Evolutionary conservation across 805 yeast species (phyloP).

Genomic region (Metschnikowia borealis): DNA sequence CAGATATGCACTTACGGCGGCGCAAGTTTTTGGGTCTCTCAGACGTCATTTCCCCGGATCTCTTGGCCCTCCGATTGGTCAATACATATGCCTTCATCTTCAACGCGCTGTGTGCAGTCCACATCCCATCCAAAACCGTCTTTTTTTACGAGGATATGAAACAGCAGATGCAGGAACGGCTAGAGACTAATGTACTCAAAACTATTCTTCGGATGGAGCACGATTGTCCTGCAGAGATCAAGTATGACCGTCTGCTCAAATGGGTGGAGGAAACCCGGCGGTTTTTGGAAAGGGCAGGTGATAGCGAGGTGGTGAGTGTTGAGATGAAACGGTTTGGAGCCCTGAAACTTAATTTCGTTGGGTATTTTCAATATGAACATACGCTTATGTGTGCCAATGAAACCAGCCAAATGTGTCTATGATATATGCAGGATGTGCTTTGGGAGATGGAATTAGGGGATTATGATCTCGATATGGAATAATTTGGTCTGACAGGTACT

Average conservation of each 20-base stretch:
- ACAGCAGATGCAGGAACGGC: conserved; percentile 4
- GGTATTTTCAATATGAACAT: conserved; percentile 15
- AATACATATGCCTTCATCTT: conserved; percentile 18
- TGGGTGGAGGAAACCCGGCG: conserved; percentile 11
- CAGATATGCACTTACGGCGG: conserved; percentile 13
- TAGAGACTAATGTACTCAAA: conserved; percentile 8
- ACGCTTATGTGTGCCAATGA: conserved; percentile 15
- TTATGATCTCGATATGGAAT: too few relatives aligned
- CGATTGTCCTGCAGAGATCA: conserved; percentile 8
- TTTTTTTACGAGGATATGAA: conserved; percentile 11
- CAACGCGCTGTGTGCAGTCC: conserved; percentile 14
- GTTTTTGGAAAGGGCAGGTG: conserved; percentile 6
- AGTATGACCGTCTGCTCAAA: conserved; percentile 9
- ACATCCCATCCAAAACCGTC: conserved; percentile 2
- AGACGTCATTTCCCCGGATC: conserved; percentile 4
- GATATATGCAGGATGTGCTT: background rate
- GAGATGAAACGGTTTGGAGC: conserved; percentile 4
- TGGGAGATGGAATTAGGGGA: too few relatives aligned
- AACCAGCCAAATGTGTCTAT: conserved; percentile 11
- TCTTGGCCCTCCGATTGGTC: conserved; percentile 9
- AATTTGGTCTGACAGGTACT: too few relatives aligned
- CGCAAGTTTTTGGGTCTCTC: conserved; percentile 4
- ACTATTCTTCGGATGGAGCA: conserved; percentile 17
- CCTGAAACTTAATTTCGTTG: conserved; percentile 5
- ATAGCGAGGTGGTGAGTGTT: conserved; percentile 1